Percentiles rank a stretch among this genome's conserved stretches.
Conservation (phyloP, 495 filamentous ascomycete species). For the Patellaria atrata region DNA sequence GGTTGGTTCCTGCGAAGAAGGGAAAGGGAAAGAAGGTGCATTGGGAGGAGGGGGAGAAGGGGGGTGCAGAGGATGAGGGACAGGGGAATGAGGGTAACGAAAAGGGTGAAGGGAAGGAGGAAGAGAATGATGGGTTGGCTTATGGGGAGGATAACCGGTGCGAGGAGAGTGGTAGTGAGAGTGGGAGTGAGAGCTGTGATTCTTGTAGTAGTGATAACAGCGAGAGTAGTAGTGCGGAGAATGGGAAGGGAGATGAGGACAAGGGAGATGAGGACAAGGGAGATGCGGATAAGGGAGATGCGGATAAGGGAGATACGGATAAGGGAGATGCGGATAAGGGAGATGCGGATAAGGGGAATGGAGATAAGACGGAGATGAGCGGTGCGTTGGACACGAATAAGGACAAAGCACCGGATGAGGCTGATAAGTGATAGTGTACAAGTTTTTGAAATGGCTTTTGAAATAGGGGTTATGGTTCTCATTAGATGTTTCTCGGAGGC, state of each 20-base stretch:
- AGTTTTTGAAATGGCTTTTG: no score
- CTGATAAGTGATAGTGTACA: no score
- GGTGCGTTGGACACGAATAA: no score
- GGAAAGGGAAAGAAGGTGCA: not conserved
- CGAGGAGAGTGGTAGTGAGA: slow-evolving; percentile 6
- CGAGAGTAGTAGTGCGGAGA: slow-evolving; percentile 5
- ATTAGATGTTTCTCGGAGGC: no score
- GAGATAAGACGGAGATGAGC: not conserved
- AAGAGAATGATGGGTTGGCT: slow-evolving; percentile 11
- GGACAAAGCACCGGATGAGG: no score
- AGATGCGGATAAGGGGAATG: not conserved
- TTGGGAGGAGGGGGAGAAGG: not conserved
- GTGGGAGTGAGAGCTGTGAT: slow-evolving; percentile 1
- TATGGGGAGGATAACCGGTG: not conserved
- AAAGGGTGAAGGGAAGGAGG: slow-evolving; percentile 5
- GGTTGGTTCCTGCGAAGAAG: no score
- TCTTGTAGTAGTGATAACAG: slow-evolving; percentile 1
- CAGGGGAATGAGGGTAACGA: not conserved
- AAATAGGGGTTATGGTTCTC: no score
- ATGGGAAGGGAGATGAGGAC: not conserved
- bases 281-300: not conserved
- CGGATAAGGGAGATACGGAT: not conserved
- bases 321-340: not conserved
- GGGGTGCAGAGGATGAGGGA: not conserved
- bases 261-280: not conserved